Conservation (phyloP, 202 grass and related monocot genomes). For the Setaria italica region DNA sequence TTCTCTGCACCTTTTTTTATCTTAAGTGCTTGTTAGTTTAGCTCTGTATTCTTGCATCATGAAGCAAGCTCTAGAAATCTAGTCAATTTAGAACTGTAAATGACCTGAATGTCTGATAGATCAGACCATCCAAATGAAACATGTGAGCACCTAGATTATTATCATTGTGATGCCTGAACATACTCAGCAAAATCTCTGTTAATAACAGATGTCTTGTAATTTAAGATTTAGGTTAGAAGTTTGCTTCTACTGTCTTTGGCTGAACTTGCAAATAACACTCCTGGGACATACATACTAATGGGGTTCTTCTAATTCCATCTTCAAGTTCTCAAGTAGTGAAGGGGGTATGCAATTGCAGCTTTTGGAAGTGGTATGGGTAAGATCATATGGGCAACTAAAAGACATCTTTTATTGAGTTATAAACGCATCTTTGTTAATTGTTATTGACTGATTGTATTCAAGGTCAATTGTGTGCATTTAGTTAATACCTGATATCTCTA, state of each 20-base stretch:
- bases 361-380: background rate
- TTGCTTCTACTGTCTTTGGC: background rate
- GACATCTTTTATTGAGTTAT: background rate
- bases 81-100: conserved; percentile 4
- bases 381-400: conserved; percentile 14
- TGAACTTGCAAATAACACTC: background rate
- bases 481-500: conserved; percentile 9
- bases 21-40: background rate
- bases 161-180: background rate
- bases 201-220: too few relatives aligned
- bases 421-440: conserved; percentile 12
- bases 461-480: background rate
- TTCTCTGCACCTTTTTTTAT: background rate
- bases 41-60: background rate
- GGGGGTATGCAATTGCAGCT: background rate
- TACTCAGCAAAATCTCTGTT: too few relatives aligned
- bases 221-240: background rate
- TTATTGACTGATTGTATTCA: background rate
- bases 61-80: background rate
- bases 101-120: background rate
- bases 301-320: background rate
- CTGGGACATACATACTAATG: background rate
- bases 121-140: conserved; percentile 13
- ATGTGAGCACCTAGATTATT: background rate
- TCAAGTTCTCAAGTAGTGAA: background rate